Percentiles rank a stretch among this genome's conserved stretches.
phyloP scores from a whole-genome alignment of 805 yeast species.

The Lipomyces sp. region DNA sequence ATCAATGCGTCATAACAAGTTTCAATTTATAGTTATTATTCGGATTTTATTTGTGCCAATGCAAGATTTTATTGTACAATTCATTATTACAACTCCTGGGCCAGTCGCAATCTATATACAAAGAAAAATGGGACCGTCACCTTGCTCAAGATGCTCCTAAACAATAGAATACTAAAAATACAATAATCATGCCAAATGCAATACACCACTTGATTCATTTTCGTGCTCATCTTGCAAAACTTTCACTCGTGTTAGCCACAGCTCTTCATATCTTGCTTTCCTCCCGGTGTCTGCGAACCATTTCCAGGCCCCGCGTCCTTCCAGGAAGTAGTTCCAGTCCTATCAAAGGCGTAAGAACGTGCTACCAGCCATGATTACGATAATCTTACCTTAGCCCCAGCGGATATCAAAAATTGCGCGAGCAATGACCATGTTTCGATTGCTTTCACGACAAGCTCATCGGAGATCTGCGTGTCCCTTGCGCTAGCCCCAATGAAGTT shows the following conservation, averaged over 20 bases:
- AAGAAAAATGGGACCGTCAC: neutral
- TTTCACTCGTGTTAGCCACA: neutral
- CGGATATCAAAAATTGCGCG: conserved; percentile 20
- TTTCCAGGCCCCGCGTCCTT: conserved; percentile 33
- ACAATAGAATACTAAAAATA: neutral
- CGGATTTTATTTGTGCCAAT: too few species aligned
- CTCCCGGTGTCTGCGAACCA: conserved; percentile 30
- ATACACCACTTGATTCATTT: neutral
- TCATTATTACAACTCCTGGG: neutral
- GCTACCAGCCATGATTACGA: neutral
- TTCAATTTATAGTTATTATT: too few species aligned
- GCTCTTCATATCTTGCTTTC: conserved; percentile 13
- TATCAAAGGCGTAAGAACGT: neutral
- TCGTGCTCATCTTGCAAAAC: neutral
- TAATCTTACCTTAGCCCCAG: conserved; percentile 5
- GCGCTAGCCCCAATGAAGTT: conserved; percentile 20
- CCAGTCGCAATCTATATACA: neutral
- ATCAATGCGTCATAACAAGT: too few species aligned
- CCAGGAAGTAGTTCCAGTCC: conserved; percentile 30
- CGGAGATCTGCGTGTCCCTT: conserved; percentile 8
- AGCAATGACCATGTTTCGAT: conserved; percentile 27
- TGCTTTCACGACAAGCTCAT: conserved; percentile 4
- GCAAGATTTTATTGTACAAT: too few species aligned
- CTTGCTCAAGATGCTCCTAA: neutral
- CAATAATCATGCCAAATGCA: neutral